Conservation (phyloP, 164 flowering plant genomes). For the Pachysandra terminalis region DNA sequence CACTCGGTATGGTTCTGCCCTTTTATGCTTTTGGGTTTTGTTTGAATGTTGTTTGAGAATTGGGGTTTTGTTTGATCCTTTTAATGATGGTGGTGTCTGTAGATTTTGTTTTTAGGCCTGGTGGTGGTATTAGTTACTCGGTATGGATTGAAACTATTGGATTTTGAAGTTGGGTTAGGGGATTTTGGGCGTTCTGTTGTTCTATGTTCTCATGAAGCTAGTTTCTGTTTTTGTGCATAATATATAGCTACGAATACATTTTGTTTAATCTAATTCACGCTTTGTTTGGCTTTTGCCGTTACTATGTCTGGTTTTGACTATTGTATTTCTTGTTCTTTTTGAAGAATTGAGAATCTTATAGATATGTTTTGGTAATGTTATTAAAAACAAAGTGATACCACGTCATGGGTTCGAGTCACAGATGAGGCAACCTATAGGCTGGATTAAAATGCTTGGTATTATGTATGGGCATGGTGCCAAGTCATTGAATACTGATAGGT, state of each 20-base stretch:
- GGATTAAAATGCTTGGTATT: too few relatives aligned
- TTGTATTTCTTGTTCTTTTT: neutral
- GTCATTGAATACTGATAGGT: too few relatives aligned
- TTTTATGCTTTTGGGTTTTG: neutral
- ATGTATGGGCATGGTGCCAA: too few relatives aligned
- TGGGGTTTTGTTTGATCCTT: neutral
- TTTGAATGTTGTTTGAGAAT: neutral
- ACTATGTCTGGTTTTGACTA: neutral
- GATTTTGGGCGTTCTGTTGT: conserved; percentile 1
- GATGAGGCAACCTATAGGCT: too few relatives aligned
- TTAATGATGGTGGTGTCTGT: neutral
- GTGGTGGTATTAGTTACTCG: neutral
- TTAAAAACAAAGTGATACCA: too few relatives aligned
- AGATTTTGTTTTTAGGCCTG: too few relatives aligned
- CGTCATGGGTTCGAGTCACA: too few relatives aligned
- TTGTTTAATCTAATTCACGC: conserved; percentile 1
- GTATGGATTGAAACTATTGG: neutral
- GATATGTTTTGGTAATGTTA: neutral
- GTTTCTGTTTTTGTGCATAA: conserved; percentile 9
- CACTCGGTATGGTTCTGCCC: neutral
- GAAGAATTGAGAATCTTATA: neutral
- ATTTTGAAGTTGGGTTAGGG: neutral
- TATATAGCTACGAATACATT: neutral
- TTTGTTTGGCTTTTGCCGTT: neutral
- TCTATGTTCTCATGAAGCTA: neutral